Evolutionary conservation across 495 filamentous ascomycete genomes (phyloP).

Genomic region (Lophiotrema nucula): DNA sequence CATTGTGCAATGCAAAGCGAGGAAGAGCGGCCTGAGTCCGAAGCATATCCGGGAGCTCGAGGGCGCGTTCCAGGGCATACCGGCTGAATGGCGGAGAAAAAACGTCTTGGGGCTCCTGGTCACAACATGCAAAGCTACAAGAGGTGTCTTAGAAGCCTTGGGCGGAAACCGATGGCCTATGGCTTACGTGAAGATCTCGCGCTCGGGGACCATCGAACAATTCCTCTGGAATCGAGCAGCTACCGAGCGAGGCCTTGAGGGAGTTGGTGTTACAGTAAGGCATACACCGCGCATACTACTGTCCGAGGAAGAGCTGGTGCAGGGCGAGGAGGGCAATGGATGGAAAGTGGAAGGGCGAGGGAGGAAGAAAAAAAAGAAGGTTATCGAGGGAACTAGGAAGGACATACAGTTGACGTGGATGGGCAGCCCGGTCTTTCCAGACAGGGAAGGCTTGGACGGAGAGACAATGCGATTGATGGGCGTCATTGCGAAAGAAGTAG

Average conservation of each 20-base stretch:
- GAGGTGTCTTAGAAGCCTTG: slow-evolving; percentile 64
- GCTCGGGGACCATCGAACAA: slow-evolving; percentile 55
- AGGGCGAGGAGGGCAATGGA: slow-evolving; percentile 8
- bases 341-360: neutral
- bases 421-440: slow-evolving; percentile 27
- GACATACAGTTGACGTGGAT: slow-evolving; percentile 35
- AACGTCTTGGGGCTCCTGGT: slow-evolving; percentile 65
- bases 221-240: slow-evolving; percentile 69
- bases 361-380: slow-evolving; percentile 4
- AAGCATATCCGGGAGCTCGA: slow-evolving; percentile 78
- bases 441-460: slow-evolving; percentile 14
- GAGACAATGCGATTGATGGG: slow-evolving; percentile 17
- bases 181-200: slow-evolving; percentile 53
- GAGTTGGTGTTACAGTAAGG: slow-evolving; percentile 58
- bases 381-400: slow-evolving; percentile 10
- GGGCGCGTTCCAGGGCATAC: slow-evolving; percentile 70
- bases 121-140: slow-evolving; percentile 52
- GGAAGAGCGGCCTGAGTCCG: slow-evolving; percentile 46
- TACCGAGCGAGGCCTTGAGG: slow-evolving; percentile 61
- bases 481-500: slow-evolving; percentile 1
- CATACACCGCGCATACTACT: slow-evolving; percentile 42
- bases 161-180: slow-evolving; percentile 65
- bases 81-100: slow-evolving; percentile 61
- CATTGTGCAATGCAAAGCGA: slow-evolving; percentile 79
- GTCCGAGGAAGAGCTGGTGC: neutral